Conservation (phyloP, 169 alveolate genomes). For the Cryptosporidium sp. region DNA sequence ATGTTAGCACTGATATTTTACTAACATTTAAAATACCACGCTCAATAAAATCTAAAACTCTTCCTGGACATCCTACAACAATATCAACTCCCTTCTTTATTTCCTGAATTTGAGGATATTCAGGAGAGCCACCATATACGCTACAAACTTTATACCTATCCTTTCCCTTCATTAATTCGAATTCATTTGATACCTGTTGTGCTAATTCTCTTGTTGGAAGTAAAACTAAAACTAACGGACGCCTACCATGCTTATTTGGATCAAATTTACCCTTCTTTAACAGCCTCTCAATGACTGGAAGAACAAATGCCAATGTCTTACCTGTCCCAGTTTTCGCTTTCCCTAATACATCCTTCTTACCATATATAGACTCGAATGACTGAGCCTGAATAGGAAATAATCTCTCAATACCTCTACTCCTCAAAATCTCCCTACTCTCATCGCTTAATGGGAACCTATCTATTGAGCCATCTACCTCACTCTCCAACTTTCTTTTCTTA, state of each 20-base stretch:
- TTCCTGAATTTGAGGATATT: constrained; percentile 82
- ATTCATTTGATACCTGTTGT: constrained; percentile 92
- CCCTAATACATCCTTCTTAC: constrained; percentile 87
- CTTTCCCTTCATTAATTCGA: constrained; percentile 82
- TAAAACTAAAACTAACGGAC: constrained; percentile 86
- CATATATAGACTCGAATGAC: constrained; percentile 85
- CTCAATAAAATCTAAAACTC: constrained; percentile 88
- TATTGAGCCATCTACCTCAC: constrained; percentile 63
- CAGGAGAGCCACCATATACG: constrained; percentile 90
- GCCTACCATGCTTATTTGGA: constrained; percentile 76
- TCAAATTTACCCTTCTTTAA: constrained; percentile 80
- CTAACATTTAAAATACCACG: constrained; percentile 84
- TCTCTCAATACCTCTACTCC: constrained; percentile 78
- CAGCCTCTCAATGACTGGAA: constrained; percentile 88
- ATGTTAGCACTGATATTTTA: constrained; percentile 71
- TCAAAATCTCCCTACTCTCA: constrained; percentile 77
- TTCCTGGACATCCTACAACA: constrained; percentile 92
- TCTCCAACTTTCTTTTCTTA: constrained; percentile 70
- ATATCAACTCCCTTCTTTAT: constrained; percentile 87
- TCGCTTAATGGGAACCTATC: constrained; percentile 69
- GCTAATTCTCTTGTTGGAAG: constrained; percentile 96
- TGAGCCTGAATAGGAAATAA: constrained; percentile 87
- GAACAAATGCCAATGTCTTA: constrained; percentile 87
- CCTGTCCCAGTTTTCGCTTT: constrained; percentile 92
- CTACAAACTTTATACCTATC: constrained; percentile 82